These are phyloP conservation scores for Reutealis trisperma DNA, from an alignment of 345 rosid genomes.

Conservation along the genomic window DNA sequence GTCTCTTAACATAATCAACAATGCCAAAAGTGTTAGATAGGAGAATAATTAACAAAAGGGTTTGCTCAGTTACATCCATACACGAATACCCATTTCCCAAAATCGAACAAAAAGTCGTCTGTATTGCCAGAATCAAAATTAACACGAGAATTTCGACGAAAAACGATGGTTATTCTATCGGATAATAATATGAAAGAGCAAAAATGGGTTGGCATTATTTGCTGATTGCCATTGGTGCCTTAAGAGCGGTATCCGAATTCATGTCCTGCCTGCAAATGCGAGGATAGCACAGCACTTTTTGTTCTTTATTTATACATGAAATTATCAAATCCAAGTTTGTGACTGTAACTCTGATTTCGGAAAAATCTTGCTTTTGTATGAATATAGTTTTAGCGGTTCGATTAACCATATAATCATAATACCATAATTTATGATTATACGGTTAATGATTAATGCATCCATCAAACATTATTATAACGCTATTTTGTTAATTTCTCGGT, in stretches of 20 bases:
- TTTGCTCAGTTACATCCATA: not conserved
- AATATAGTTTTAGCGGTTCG: too few relatives aligned
- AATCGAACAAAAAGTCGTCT: not conserved
- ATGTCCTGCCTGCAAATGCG: not conserved
- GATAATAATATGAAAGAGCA: not conserved
- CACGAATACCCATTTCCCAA: not conserved
- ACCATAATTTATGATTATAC: too few relatives aligned
- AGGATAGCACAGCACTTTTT: not conserved
- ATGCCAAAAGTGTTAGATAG: not conserved
- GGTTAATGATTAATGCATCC: too few relatives aligned
- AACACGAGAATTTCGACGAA: not conserved
- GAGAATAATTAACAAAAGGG: not conserved
- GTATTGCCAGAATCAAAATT: not conserved
- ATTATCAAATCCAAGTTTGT: too few relatives aligned
- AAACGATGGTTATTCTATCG: not conserved
- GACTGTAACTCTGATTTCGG: too few relatives aligned
- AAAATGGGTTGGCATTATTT: not conserved
- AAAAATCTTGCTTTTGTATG: too few relatives aligned
- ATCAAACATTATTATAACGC: too few relatives aligned
- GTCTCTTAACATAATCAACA: not conserved
- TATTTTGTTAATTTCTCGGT: too few relatives aligned
- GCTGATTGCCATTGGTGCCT: not conserved
- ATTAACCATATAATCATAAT: too few relatives aligned
- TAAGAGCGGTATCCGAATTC: not conserved
- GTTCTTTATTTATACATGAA: too few relatives aligned